phyloP scores from a whole-genome alignment of 805 yeast genomes.

The Debaryomyces prosopidis region DNA sequence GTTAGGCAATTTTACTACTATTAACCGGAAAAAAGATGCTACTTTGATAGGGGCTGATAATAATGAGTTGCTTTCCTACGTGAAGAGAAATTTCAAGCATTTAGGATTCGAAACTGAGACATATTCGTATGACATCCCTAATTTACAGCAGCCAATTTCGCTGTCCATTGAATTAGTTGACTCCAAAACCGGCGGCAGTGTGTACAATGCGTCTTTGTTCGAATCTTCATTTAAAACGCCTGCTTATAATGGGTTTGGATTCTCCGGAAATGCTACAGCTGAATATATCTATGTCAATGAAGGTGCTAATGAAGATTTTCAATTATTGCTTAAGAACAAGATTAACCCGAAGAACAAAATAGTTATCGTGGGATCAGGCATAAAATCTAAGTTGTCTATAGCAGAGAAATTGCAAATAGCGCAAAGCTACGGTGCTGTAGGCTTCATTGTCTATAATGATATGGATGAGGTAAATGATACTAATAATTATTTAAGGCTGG shows the following conservation, averaged over 20 bases:
- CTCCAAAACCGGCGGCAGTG: constrained; percentile 14
- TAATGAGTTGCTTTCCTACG: constrained; percentile 21
- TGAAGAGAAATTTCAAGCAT: constrained; percentile 25
- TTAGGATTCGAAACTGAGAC: constrained; percentile 25
- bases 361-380: constrained; percentile 23
- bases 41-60: constrained; percentile 28
- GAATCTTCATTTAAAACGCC: constrained; percentile 31
- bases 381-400: constrained; percentile 11
- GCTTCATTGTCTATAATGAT: constrained; percentile 20
- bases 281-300: constrained; percentile 29
- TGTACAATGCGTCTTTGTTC: constrained; percentile 24
- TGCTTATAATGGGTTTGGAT: constrained; percentile 28
- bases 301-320: constrained; percentile 32
- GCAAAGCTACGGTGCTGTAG: constrained; percentile 24
- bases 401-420: constrained; percentile 28
- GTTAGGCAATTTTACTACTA: constrained; percentile 26
- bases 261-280: constrained; percentile 22
- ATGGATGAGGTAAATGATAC: constrained; percentile 6
- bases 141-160: constrained; percentile 21
- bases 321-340: constrained; percentile 15
- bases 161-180: constrained; percentile 29
- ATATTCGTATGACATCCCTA: constrained; percentile 12
- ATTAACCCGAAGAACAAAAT: constrained; percentile 23
- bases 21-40: constrained; percentile 19
- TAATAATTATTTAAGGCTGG: constrained; percentile 10